These are phyloP conservation scores for Apostasia ramifera DNA, from an alignment of 106 monocot species.

Conservation along the genomic window DNA sequence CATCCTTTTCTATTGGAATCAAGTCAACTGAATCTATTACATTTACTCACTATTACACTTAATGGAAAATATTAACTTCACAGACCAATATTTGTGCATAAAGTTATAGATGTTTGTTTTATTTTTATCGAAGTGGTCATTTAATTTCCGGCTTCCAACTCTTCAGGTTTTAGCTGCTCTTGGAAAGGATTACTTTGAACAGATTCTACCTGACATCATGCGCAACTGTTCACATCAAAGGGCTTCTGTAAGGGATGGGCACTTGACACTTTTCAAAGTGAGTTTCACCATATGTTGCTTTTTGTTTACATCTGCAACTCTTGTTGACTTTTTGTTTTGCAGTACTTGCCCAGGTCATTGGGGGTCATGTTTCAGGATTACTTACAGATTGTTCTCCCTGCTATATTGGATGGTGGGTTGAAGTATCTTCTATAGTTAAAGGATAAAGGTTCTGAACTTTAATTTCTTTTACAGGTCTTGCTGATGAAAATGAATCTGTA, in stretches of 20 bases:
- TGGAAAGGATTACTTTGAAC: slow-evolving; percentile 91
- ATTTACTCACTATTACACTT: no score
- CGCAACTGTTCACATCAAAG: slow-evolving; percentile 88
- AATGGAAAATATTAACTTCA: no score
- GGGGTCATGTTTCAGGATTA: slow-evolving; percentile 94
- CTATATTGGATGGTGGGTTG: slow-evolving; percentile 87
- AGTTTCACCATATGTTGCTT: neutral
- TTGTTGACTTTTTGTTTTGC: slow-evolving; percentile 6
- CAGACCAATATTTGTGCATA: no score
- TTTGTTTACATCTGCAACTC: neutral
- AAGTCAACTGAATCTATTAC: no score
- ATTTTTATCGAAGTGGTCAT: no score
- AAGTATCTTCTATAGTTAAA: slow-evolving; percentile 2
- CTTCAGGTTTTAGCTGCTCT: slow-evolving; percentile 90
- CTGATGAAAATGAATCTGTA: slow-evolving; percentile 99
- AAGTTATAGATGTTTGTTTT: no score
- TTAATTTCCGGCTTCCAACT: neutral
- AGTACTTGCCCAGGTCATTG: slow-evolving; percentile 94
- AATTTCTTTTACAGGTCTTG: slow-evolving; percentile 57
- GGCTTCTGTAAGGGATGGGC: slow-evolving; percentile 93
- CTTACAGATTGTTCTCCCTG: slow-evolving; percentile 79
- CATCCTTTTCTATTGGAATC: no score
- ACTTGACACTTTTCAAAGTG: slow-evolving; percentile 90
- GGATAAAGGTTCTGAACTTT: neutral
- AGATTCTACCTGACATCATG: slow-evolving; percentile 84